A percentile compares a stretch with the other conserved stretches of the same genome.
Evolutionary conservation across 306 rosid species (phyloP).

Genomic region (Rosa lucieae): DNA sequence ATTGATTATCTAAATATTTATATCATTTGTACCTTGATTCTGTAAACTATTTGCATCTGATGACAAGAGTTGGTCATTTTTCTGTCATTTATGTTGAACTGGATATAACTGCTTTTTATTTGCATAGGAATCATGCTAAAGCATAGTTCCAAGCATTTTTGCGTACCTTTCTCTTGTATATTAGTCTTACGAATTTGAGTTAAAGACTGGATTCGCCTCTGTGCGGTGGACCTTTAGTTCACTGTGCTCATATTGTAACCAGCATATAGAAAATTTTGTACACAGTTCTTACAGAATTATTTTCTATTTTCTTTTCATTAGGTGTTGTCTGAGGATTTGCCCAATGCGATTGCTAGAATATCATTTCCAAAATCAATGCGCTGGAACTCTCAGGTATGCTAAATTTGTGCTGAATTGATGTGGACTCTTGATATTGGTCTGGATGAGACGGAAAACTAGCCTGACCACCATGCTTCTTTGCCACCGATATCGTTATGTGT

Average conservation of each 20-base stretch:
- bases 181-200: not conserved
- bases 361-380: slow-evolving; percentile 95
- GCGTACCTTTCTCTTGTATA: not conserved
- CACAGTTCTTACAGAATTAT: not conserved
- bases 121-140: not conserved
- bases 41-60: not conserved
- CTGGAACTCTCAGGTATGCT: slow-evolving; percentile 88
- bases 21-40: not conserved
- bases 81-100: not conserved
- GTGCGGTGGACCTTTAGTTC: not conserved
- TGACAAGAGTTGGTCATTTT: not conserved
- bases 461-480: not conserved
- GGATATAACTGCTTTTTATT: not conserved
- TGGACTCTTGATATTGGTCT: not conserved
- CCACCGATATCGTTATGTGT: not conserved
- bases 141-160: not conserved
- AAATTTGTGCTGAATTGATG: slow-evolving; percentile 5
- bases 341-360: slow-evolving; percentile 64
- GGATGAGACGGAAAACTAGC: not conserved
- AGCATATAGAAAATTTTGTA: not conserved
- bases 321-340: slow-evolving; percentile 87
- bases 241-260: not conserved
- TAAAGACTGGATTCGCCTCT: not conserved
- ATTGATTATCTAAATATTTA: not conserved
- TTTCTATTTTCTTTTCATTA: slow-evolving; percentile 19